Percentiles rank a stretch among this genome's conserved stretches.
phyloP scores from a whole-genome alignment of 768 basidiomycete species.

The Hericium rajendrae region DNA sequence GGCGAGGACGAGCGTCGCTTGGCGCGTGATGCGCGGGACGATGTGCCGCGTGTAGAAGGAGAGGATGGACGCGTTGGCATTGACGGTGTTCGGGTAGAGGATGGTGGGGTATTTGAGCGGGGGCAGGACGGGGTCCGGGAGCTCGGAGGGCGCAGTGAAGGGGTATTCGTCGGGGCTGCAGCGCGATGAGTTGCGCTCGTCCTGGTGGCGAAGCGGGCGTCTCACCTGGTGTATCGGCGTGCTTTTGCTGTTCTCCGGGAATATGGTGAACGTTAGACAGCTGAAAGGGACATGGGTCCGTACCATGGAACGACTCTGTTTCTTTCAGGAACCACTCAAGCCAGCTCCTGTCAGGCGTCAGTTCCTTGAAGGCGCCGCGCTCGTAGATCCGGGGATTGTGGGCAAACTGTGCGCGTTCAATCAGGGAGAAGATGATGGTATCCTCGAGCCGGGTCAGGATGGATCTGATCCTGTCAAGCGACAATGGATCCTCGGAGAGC shows the following conservation, averaged over 20 bases:
- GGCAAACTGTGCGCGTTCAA: slow-evolving; percentile 95
- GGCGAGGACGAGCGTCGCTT: slow-evolving; percentile 58
- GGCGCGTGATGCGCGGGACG: slow-evolving; percentile 80
- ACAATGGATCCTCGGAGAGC: slow-evolving; percentile 65
- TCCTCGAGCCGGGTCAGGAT: slow-evolving; percentile 90
- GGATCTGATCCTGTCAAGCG: slow-evolving; percentile 79
- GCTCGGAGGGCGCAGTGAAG: slow-evolving; percentile 56
- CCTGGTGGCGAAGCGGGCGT: background rate
- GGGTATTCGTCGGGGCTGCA: slow-evolving; percentile 95
- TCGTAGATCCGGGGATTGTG: slow-evolving; percentile 88
- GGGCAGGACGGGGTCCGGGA: slow-evolving; percentile 76
- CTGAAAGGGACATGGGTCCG: background rate
- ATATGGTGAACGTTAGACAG: background rate
- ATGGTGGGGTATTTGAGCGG: slow-evolving; percentile 66
- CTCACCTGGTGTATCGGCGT: slow-evolving; percentile 84
- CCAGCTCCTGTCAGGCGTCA: slow-evolving; percentile 85
- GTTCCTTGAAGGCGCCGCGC: slow-evolving; percentile 67
- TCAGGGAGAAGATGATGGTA: slow-evolving; percentile 96
- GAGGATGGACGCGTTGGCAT: slow-evolving; percentile 80
- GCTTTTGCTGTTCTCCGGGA: slow-evolving; percentile 68
- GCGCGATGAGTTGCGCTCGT: background rate
- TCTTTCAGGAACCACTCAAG: slow-evolving; percentile 97
- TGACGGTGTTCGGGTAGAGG: slow-evolving; percentile 70
- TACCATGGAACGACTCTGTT: slow-evolving; percentile 91
- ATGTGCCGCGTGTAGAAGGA: slow-evolving; percentile 83